Evolutionary conservation across 1,284 basidiomycete species (phyloP).

Genomic region (Puccinia horiana): DNA sequence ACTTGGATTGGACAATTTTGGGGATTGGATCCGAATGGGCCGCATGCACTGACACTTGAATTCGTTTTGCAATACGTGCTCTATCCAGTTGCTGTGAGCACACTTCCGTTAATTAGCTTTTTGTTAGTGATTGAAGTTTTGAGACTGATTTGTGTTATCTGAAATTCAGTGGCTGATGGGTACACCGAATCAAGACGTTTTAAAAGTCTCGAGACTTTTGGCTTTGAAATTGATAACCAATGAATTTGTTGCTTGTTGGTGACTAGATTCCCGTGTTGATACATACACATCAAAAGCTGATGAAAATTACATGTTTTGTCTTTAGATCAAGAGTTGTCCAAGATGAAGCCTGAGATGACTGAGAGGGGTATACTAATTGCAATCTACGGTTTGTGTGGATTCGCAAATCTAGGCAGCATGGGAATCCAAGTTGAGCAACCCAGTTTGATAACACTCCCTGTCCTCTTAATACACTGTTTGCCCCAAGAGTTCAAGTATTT

Average conservation of each 20-base stretch:
- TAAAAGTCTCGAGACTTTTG: constrained; percentile 65
- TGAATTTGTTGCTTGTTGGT: constrained; percentile 65
- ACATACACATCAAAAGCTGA: too few species aligned
- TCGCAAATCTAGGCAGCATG: constrained; percentile 74
- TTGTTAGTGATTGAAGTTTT: neutral
- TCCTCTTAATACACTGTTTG: neutral
- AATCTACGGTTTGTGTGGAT: constrained; percentile 82
- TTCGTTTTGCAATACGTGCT: constrained; percentile 78
- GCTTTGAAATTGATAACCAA: constrained; percentile 78
- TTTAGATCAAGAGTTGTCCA: constrained; percentile 42
- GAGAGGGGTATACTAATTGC: constrained; percentile 74
- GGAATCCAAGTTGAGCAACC: constrained; percentile 69
- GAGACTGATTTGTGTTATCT: neutral
- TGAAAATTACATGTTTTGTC: neutral
- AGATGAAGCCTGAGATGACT: constrained; percentile 65
- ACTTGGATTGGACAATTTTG: constrained; percentile 87
- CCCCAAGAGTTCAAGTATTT: neutral
- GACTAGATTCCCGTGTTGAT: neutral
- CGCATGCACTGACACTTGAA: constrained; percentile 71
- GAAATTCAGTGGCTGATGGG: constrained; percentile 69
- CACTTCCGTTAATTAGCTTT: neutral
- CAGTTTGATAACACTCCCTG: neutral
- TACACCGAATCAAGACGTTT: constrained; percentile 59
- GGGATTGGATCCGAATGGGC: constrained; percentile 66
- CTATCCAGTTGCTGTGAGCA: constrained; percentile 70